Evolutionary conservation across 192 early-diverging fungal species (phyloP), one percentile per base, ranked within the genome.

Genomic region (Mortierella claussenii): DNA sequence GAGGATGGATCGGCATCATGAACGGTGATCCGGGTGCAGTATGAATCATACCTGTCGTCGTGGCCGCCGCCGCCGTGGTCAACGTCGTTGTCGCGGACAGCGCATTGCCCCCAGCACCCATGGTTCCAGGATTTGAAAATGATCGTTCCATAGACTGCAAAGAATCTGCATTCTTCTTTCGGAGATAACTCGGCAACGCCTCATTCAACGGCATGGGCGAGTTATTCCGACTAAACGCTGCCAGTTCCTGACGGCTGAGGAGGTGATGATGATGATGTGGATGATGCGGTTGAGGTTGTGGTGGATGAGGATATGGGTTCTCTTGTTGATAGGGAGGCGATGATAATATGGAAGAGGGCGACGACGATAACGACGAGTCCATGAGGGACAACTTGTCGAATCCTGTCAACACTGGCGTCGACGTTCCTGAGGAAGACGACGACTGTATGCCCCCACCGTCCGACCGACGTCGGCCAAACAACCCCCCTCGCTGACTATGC

Each of bases 61-160:
- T 40, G 37, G 37, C 8, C 13, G 5, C 53, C 5, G 17, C 17
- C 8, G 31, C n/a, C n/a, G n/a, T n/a, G n/a, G n/a, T n/a, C n/a
- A n/a, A n/a, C n/a, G n/a, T n/a, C n/a, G n/a, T n/a, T n/a, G n/a
- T n/a, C n/a, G n/a, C n/a, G n/a, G n/a, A n/a, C n/a, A n/a, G n/a
- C n/a, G n/a, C n/a, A n/a, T n/a, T n/a, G n/a, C n/a, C n/a, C n/a
- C n/a, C n/a, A n/a, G n/a, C 53, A 12, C 32, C 28, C 3, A 18
- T 5, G 9, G 17, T 21, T 34, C 58, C 68, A 9, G 68, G 56
- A 55, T 43, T 70, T 0, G 68, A 70, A 17, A 61, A 55, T 13
- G 68, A 70, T 34, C 68, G 58, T 12, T 70, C 68, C 68, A 70
- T 70, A 13, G 59, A 26, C n/a, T 55, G 48, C 52, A 70, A 37